Evolutionary conservation across 2,329 filamentous ascomycete species (phyloP), one percentile per base, ranked within the genome.

Genomic region (Diaporthe aspalathi): DNA sequence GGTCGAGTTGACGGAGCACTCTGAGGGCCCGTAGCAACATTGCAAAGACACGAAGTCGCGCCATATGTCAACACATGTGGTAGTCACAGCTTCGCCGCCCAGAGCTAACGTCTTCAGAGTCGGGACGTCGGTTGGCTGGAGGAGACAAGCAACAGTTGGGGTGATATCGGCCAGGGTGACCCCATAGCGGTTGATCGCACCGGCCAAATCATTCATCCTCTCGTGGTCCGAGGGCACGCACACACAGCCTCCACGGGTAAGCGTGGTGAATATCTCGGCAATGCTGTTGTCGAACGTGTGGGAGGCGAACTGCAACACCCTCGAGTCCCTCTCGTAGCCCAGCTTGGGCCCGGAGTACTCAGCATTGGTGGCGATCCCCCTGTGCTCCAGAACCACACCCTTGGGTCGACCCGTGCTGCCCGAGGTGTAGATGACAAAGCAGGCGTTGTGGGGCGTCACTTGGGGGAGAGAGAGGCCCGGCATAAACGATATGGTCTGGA

Each of bases 351-450:
- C 82, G 47, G 84, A 80, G 1, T 84, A 83, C 20, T 84, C 73
- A 7, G 83, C 83, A 40, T 84, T 84, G 57, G 83, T 85, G 38
- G 83, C 83, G 71, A 84, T 86, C 40, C 68, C 50, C 35, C 45
- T n/a, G 68, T 76, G 69, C 40, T 38, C 72, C 8, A 77, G 29
- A 1, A 81, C 75, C 9, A 94, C 91, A 1, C 92, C 92, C 80
- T 94, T 94, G 0, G 92, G 92, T 0, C 89, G 80, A 1, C 92
- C 92, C 0, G 92, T 94, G 0, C 92, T 93, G 9, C 92, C 88
- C 71, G 89, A 92, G 0, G 92, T 94, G 76, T 94, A 94, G 53
- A 94, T 93, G 72, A 94, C 66, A 6, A 54, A 68, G n/a, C 49
- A 52, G n/a, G 52, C 29, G 20, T 68, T 68, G 7, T 68, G 11